Evolutionary conservation across 2,329 filamentous ascomycete genomes (phyloP), one percentile per base, ranked within the genome.

Genomic region (Colletotrichum tofieldiae): DNA sequence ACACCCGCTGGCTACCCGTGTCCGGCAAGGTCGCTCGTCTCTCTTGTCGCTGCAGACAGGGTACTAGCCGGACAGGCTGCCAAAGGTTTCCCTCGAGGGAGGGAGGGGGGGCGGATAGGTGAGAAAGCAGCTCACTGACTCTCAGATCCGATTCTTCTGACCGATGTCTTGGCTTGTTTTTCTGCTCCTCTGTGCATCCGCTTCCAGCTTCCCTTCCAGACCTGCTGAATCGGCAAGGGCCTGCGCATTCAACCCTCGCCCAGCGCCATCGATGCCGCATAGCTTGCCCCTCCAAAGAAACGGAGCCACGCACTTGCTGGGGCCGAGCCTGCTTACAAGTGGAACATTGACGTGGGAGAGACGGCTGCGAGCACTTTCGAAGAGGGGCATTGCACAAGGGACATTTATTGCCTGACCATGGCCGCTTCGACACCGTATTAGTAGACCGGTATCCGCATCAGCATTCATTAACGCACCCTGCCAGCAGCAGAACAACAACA

Each of bases 281-380:
- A 52, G 35, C 61, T 35, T 52, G 61, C 35, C 61, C 49, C 67
- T 59, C 61, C 67, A 65, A 14, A 58, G 61, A 65, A 43, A 69
- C 52, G 67, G 35, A 65, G 61, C 54, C 67, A 69, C 45, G 61
- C 41, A 43, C 37, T 51, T 52, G 18, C 61, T 35, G 32, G 62
- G 67, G 52, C 62, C 37, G 52, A 62, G 41, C 61, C 52, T 65
- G 67, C 52, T 68, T 68, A 32, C 61, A 59, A 41, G 61, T 59
- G 67, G 52, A 59, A 65, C 61, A 58, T 43, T 43, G 67, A 51
- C 45, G 60, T 65, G 41, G 51, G 60, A 37, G 52, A 65, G 51
- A 41, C 51, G 35, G 55, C 47, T 39, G 49, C 39, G 39, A 51
- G 29, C 32, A 39, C 32, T 49, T 49, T 51, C 51, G 35, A 8